A percentile compares a stretch with the other conserved stretches of the same genome.
Evolutionary conservation across 306 rosid genomes (phyloP).

Genomic region (Trifolium repens): DNA sequence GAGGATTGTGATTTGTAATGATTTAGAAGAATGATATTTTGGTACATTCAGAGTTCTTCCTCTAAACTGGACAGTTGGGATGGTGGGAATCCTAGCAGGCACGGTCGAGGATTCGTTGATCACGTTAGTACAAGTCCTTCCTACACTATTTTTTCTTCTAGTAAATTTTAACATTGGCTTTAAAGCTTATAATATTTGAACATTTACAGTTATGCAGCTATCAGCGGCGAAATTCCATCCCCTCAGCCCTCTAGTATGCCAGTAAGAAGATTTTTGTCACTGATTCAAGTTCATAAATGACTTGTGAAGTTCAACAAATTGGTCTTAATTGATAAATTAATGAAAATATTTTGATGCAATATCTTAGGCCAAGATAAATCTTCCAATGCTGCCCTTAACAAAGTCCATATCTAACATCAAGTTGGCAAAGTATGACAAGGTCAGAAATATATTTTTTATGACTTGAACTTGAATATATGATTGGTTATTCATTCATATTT

Average conservation of each 20-base stretch:
- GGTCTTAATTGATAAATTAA: neutral
- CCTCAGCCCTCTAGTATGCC: conserved; percentile 39
- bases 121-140: conserved; percentile 56
- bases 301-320: neutral
- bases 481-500: neutral
- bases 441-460: conserved; percentile 36
- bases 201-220: conserved; percentile 77
- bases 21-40: conserved; percentile 25
- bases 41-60: conserved; percentile 76
- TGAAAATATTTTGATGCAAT: conserved; percentile 33
- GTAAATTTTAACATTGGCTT: conserved; percentile 13
- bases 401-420: conserved; percentile 63
- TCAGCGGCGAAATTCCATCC: conserved; percentile 60
- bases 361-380: conserved; percentile 57
- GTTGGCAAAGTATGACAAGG: conserved; percentile 86
- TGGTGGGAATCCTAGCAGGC: conserved; percentile 85
- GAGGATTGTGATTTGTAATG: conserved; percentile 29
- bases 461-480: neutral
- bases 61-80: conserved; percentile 91
- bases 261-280: conserved; percentile 49
- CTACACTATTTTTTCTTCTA: conserved; percentile 16
- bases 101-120: conserved; percentile 80
- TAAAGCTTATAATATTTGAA: conserved; percentile 26
- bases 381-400: conserved; percentile 67
- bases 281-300: neutral